Conservation (phyloP, 1,139 yeast genomes). For the Sugiyamaella japonica region DNA sequence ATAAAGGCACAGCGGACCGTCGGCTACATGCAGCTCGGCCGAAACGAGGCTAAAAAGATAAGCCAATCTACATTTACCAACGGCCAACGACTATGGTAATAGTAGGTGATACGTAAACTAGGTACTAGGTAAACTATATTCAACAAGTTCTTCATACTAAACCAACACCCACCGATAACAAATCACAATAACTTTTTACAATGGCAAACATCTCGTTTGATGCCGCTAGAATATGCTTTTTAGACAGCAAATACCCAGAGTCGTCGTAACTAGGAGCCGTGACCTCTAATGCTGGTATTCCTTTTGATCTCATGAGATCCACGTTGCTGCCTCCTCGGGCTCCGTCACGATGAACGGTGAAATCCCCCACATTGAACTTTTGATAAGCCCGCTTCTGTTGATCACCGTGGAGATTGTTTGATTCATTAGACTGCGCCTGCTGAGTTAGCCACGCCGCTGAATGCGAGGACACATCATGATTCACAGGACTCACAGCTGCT, state of each 20-base stretch:
- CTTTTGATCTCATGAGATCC: constrained; percentile 58
- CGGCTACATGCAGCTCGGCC: too few species aligned
- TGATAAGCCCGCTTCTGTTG: not conserved
- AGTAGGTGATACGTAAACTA: too few species aligned
- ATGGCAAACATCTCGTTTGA: constrained; percentile 67
- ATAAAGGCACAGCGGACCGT: not conserved
- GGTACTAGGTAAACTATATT: too few species aligned
- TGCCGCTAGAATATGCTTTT: constrained; percentile 68
- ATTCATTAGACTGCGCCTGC: not conserved
- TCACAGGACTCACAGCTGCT: not conserved
- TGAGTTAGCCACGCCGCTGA: not conserved
- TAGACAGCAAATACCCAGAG: constrained; percentile 79
- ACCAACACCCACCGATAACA: constrained; percentile 1
- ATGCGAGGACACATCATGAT: not conserved
- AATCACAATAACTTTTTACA: constrained; percentile 14
- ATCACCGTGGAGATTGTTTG: not conserved
- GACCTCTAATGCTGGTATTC: constrained; percentile 52
- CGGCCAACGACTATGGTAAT: too few species aligned
- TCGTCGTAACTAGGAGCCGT: constrained; percentile 77
- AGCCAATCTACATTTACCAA: too few species aligned
- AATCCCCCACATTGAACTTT: constrained; percentile 5
- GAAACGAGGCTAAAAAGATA: too few species aligned
- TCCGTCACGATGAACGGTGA: constrained; percentile 65
- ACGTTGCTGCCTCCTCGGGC: constrained; percentile 75
- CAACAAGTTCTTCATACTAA: not conserved